Evolutionary conservation across 441 rosid genomes (phyloP).

Genomic region (Populus tomentosa): DNA sequence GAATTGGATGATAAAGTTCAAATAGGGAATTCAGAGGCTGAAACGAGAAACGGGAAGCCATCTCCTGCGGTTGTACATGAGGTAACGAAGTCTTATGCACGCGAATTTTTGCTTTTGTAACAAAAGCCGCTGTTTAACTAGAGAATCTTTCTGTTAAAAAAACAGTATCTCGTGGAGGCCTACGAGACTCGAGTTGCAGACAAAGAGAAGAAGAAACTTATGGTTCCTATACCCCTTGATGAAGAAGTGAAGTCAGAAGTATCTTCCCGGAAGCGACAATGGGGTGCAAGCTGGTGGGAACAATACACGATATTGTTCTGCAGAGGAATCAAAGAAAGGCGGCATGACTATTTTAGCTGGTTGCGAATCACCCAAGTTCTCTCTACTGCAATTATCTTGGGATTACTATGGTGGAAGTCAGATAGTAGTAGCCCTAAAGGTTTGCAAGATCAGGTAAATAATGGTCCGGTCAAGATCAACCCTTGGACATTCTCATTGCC

Average conservation of each 20-base stretch:
- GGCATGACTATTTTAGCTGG: constrained; percentile 95
- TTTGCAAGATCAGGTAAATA: constrained; percentile 78
- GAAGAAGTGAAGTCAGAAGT: constrained; percentile 64
- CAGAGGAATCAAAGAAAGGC: constrained; percentile 86
- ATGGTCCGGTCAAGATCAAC: not conserved
- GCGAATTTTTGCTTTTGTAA: not conserved
- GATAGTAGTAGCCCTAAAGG: constrained; percentile 53
- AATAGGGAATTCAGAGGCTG: constrained; percentile 46
- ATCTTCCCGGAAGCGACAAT: constrained; percentile 54
- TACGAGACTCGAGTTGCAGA: constrained; percentile 76
- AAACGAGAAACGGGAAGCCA: constrained; percentile 63
- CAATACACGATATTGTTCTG: constrained; percentile 69
- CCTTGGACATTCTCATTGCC: not conserved
- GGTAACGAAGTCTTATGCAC: constrained; percentile 29
- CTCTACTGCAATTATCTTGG: constrained; percentile 81
- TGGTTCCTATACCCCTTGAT: constrained; percentile 64
- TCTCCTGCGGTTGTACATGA: constrained; percentile 67
- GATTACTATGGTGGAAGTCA: constrained; percentile 95
- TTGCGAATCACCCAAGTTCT: constrained; percentile 89
- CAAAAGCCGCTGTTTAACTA: constrained; percentile 10
- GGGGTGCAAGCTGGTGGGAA: constrained; percentile 98
- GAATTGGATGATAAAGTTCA: constrained; percentile 85
- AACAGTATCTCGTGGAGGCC: constrained; percentile 85
- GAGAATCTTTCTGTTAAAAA: not conserved
- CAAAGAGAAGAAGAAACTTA: constrained; percentile 67